A percentile compares a stretch with the other conserved stretches of the same genome.
Conservation (phyloP, 352 stramenopile genomes). For the Globisporangium perplexum region DNA sequence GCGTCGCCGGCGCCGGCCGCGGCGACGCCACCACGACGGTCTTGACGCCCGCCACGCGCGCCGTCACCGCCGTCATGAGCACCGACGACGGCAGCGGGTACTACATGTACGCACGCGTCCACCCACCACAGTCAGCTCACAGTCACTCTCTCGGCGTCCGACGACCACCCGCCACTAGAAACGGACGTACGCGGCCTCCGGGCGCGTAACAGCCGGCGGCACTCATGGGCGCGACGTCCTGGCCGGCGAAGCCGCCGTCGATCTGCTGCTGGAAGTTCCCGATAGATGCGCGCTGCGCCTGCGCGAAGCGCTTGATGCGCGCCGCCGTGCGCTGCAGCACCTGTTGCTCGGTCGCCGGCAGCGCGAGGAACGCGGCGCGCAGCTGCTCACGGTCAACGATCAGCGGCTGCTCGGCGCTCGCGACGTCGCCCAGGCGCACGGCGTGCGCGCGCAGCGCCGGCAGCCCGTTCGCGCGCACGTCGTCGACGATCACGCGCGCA, state of each 20-base stretch:
- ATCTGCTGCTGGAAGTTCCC: constrained; percentile 92
- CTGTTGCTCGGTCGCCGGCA: constrained; percentile 61
- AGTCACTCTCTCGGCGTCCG: too few relatives aligned
- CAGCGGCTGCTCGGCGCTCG: constrained; percentile 28
- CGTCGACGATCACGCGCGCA: constrained; percentile 61
- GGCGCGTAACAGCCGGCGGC: constrained; percentile 96
- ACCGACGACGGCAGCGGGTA: constrained; percentile 97
- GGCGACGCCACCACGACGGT: constrained; percentile 95
- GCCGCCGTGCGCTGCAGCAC: constrained; percentile 87
- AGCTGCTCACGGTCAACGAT: constrained; percentile 62
- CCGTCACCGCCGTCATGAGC: constrained; percentile 97
- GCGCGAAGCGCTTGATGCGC: constrained; percentile 91
- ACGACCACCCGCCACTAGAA: not conserved
- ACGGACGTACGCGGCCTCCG: constrained; percentile 76
- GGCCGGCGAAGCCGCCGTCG: constrained; percentile 92
- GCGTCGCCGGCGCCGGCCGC: constrained; percentile 87
- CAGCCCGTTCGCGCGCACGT: constrained; percentile 44
- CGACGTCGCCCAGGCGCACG: constrained; percentile 59
- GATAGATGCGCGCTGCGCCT: constrained; percentile 90
- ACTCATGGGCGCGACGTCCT: constrained; percentile 82
- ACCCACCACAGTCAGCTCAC: too few relatives aligned
- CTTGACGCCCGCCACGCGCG: constrained; percentile 90
- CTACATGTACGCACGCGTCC: constrained; percentile 13
- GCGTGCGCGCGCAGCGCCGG: constrained; percentile 51
- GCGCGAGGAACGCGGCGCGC: constrained; percentile 75